Evolutionary conservation across 1,139 yeast species (phyloP).

Genomic region (Casaregolazyma lundiana): DNA sequence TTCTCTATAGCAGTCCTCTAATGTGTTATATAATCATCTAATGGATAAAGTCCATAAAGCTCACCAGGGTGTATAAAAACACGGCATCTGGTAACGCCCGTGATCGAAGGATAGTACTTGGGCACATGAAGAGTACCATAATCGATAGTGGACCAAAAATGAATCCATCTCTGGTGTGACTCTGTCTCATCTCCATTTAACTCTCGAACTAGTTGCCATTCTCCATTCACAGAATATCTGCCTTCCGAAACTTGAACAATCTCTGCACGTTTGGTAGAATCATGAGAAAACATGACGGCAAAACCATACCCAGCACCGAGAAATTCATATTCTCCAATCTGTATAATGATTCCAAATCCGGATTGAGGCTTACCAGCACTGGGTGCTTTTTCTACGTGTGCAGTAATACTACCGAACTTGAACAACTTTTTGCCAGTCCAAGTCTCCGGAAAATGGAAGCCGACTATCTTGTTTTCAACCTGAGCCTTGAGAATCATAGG

Average conservation of each 20-base stretch:
- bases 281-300: conserved; percentile 9
- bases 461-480: conserved; percentile 11
- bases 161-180: conserved; percentile 9
- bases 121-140: conserved; percentile 13
- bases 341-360: conserved; percentile 13
- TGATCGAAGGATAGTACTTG: conserved; percentile 10
- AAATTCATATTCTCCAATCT: conserved; percentile 8
- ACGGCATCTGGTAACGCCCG: conserved; percentile 7
- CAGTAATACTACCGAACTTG: conserved; percentile 5
- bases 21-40: neutral
- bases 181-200: conserved; percentile 14
- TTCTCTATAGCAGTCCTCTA: too few species aligned
- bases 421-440: neutral
- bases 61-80: conserved; percentile 8
- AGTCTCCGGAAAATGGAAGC: conserved; percentile 13
- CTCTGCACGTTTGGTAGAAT: conserved; percentile 6
- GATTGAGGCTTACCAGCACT: conserved; percentile 13
- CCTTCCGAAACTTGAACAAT: conserved; percentile 10
- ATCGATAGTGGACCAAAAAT: conserved; percentile 10
- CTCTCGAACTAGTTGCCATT: conserved; percentile 10
- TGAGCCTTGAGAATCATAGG: conserved; percentile 12
- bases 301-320: conserved; percentile 14
- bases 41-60: conserved; percentile 7
- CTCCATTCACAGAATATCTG: conserved; percentile 6
- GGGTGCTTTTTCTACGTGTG: conserved; percentile 10